A percentile compares a stretch with the other conserved stretches of the same genome.
Conservation (phyloP, 305 asterid species). For the Fraxinus latifolia region DNA sequence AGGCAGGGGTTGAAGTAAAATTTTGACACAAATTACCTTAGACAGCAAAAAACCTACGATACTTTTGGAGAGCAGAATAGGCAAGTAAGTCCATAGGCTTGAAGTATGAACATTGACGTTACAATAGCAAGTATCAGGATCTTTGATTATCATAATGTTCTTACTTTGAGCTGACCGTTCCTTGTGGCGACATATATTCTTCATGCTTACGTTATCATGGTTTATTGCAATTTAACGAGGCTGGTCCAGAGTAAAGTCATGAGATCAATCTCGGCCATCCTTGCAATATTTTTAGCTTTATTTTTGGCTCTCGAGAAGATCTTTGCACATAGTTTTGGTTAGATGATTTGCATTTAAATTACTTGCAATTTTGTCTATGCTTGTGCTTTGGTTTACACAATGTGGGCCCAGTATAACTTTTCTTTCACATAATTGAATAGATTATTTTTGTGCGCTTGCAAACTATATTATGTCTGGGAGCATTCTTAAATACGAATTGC, state of each 20-base stretch:
- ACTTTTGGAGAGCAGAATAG: neutral
- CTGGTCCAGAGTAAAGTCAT: neutral
- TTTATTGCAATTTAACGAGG: constrained; percentile 4
- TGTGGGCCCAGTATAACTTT: neutral
- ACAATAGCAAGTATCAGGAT: neutral
- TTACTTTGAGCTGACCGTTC: constrained; percentile 2
- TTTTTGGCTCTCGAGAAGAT: constrained; percentile 17
- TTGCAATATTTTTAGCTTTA: neutral
- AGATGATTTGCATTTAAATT: neutral
- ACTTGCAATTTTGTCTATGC: constrained; percentile 5
- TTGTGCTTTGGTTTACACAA: neutral
- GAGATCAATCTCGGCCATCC: constrained; percentile 6
- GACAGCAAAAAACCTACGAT: neutral
- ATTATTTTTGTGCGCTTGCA: neutral
- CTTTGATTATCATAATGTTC: neutral
- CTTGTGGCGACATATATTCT: neutral
- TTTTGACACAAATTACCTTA: constrained; percentile 3
- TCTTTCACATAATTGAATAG: neutral
- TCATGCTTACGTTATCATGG: neutral
- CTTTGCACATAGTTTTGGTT: constrained; percentile 1
- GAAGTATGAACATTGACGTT: neutral
- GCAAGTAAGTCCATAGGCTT: neutral
- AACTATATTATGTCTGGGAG: constrained; percentile 21
- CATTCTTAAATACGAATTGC: neutral
- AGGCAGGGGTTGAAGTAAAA: neutral